These are phyloP conservation scores for Vaccinium myrtillus DNA, from an alignment of 148 eudicot genomes.

Conservation along the genomic window DNA sequence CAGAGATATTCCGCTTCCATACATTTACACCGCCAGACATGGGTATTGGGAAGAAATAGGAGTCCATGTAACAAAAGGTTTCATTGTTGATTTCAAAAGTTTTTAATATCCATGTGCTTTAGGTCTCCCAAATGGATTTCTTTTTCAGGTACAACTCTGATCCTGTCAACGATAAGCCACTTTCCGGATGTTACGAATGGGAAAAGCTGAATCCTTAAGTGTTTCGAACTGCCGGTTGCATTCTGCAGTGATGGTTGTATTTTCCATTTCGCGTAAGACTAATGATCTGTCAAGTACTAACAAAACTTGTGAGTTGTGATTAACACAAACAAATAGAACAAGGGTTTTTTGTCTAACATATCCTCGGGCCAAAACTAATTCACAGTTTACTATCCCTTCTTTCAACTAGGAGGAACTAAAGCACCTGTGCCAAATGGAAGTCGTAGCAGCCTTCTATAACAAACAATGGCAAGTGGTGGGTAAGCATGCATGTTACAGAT, in stretches of 20 bases:
- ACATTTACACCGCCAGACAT: background rate
- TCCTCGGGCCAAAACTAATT: constrained; percentile 18
- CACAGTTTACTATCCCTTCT: too few species aligned
- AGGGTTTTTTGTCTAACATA: constrained; percentile 32
- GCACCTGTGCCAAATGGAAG: too few species aligned
- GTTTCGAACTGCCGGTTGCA: constrained; percentile 13
- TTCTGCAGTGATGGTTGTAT: constrained; percentile 29
- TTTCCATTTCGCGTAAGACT: constrained; percentile 29
- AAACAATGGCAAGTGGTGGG: too few species aligned
- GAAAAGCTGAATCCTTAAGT: constrained; percentile 29
- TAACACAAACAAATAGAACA: constrained; percentile 31
- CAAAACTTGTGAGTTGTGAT: constrained; percentile 22
- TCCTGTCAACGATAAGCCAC: constrained; percentile 45
- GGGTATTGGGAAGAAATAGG: background rate
- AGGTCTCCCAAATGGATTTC: background rate
- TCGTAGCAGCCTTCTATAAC: too few species aligned
- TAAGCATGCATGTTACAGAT: background rate
- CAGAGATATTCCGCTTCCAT: background rate
- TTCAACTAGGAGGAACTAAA: too few species aligned
- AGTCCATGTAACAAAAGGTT: background rate
- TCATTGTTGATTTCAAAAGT: background rate
- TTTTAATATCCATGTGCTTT: background rate
- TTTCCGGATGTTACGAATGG: constrained; percentile 52
- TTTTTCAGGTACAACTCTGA: constrained; percentile 58
- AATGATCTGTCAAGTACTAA: constrained; percentile 35